These are phyloP conservation scores for Pleomassaria siparia DNA, from an alignment of 2,329 filamentous ascomycete species.

Conservation along the genomic window DNA sequence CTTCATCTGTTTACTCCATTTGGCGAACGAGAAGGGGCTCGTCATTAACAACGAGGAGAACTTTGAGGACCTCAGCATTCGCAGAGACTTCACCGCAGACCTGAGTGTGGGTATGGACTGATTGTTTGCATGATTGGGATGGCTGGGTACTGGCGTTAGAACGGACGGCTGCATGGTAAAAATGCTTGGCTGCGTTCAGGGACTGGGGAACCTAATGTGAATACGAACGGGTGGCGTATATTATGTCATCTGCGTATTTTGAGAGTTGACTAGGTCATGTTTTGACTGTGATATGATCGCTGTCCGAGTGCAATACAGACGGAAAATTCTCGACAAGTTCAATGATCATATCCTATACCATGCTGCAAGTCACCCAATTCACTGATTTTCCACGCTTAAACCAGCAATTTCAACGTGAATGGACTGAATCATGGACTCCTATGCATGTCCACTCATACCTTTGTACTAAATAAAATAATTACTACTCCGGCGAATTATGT, in stretches of 20 bases:
- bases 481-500: no score
- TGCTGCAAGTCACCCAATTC: not conserved
- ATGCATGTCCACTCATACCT: no score
- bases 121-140: not conserved
- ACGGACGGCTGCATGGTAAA: not conserved
- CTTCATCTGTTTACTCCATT: slow-evolving; percentile 88
- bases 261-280: not conserved
- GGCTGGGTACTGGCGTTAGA: not conserved
- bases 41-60: slow-evolving; percentile 66
- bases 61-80: slow-evolving; percentile 52
- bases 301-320: no score
- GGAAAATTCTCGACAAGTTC: no score
- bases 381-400: not conserved
- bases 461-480: no score
- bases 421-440: no score
- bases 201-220: not conserved
- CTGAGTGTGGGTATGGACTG: slow-evolving; percentile 28
- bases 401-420: no score
- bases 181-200: not conserved
- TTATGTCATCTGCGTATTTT: no score
- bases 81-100: slow-evolving; percentile 49
- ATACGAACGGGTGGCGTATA: no score
- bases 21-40: slow-evolving; percentile 91
- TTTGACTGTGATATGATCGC: not conserved
- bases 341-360: not conserved